Evolutionary conservation across 306 rosid species (phyloP).

Genomic region (Pyrus bretschneideri): DNA sequence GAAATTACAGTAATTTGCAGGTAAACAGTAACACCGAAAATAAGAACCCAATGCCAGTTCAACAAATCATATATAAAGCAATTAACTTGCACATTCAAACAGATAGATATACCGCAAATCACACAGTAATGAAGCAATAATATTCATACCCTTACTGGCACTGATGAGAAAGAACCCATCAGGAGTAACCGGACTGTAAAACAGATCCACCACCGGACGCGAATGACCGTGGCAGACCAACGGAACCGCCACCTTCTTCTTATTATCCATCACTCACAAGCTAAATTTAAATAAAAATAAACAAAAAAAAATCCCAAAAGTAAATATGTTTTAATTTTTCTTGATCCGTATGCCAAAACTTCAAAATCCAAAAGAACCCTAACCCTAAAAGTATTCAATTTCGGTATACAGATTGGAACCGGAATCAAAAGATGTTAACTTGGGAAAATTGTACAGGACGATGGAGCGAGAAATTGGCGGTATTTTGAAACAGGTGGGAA

Average conservation of each 20-base stretch:
- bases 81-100: not conserved
- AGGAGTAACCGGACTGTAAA: slow-evolving; percentile 80
- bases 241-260: slow-evolving; percentile 75
- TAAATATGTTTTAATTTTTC: not conserved
- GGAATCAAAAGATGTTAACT: not conserved
- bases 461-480: slow-evolving; percentile 39
- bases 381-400: slow-evolving; percentile 19
- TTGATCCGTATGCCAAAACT: slow-evolving; percentile 16
- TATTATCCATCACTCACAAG: slow-evolving; percentile 55
- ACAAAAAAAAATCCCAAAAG: not conserved
- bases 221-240: slow-evolving; percentile 93
- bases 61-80: not conserved
- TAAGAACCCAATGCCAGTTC: not conserved
- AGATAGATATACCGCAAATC: not conserved
- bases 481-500: slow-evolving; percentile 39
- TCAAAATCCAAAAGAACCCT: slow-evolving; percentile 25
- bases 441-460: not conserved
- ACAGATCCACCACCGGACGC: slow-evolving; percentile 92
- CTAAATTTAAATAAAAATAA: not conserved
- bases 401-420: not conserved
- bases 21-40: not conserved
- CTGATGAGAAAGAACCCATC: slow-evolving; percentile 95
- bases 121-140: not conserved
- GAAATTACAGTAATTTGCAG: not conserved
- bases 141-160: slow-evolving; percentile 83